Evolutionary conservation across 2,329 filamentous ascomycete genomes (phyloP).

Genomic region (Colletotrichum tabaci): DNA sequence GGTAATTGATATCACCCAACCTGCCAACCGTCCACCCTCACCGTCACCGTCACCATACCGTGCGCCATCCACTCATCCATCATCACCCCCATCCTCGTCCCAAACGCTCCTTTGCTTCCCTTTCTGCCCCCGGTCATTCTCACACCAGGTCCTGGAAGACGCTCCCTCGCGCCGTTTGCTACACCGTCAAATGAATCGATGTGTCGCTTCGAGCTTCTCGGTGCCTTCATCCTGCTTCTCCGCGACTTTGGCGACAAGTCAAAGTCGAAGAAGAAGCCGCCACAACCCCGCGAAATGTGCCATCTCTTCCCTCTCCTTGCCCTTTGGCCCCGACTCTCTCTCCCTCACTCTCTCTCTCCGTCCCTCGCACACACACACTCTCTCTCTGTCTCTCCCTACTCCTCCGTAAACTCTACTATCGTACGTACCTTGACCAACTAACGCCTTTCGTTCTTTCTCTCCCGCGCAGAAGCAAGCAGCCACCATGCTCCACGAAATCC

Average conservation of each 20-base stretch:
- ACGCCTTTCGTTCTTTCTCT: slow-evolving; percentile 2
- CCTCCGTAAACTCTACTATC: slow-evolving; percentile 4
- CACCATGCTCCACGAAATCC: slow-evolving; percentile 96
- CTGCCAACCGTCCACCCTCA: background rate
- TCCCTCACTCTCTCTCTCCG: background rate
- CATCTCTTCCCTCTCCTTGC: slow-evolving; percentile 9
- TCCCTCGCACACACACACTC: too few species aligned
- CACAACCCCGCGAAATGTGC: slow-evolving; percentile 32
- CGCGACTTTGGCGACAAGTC: slow-evolving; percentile 60
- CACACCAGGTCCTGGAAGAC: background rate
- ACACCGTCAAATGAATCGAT: slow-evolving; percentile 50
- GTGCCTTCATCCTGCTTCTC: slow-evolving; percentile 63
- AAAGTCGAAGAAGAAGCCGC: slow-evolving; percentile 52
- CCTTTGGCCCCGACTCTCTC: slow-evolving; percentile 39
- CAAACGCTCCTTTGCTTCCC: slow-evolving; percentile 9
- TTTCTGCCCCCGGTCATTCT: background rate
- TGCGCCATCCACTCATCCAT: background rate
- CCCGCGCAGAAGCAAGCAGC: slow-evolving; percentile 35
- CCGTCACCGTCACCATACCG: too few species aligned
- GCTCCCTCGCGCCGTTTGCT: background rate
- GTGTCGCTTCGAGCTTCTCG: slow-evolving; percentile 70
- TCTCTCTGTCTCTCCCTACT: slow-evolving; percentile 4
- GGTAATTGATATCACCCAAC: slow-evolving; percentile 17
- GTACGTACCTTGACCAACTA: slow-evolving; percentile 9
- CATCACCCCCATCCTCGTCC: slow-evolving; percentile 1